Conservation (phyloP, 208 protist genomes). For the Leishmania aethiopica region DNA sequence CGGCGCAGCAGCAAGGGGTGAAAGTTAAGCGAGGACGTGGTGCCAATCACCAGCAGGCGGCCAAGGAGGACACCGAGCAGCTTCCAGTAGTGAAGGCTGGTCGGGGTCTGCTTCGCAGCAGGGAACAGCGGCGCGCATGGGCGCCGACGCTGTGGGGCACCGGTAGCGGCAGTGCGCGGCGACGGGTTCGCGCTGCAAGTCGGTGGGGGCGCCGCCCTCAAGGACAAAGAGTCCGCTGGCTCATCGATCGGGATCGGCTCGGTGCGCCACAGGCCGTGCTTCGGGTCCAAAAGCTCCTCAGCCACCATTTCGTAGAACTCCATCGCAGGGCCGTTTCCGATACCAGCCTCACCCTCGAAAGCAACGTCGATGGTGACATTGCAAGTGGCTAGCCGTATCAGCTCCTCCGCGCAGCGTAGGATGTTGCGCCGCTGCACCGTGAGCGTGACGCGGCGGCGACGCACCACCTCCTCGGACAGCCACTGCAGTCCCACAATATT, state of each 20-base stretch:
- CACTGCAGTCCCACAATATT: conserved; percentile 58
- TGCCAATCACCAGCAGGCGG: conserved; percentile 59
- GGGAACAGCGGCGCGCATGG: conserved; percentile 35
- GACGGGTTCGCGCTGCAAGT: background rate
- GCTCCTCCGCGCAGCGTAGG: conserved; percentile 44
- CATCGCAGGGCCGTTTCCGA: conserved; percentile 77
- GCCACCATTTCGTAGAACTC: conserved; percentile 80
- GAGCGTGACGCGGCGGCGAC: conserved; percentile 34
- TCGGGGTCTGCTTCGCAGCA: conserved; percentile 26
- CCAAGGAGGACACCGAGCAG: conserved; percentile 69
- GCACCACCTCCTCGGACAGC: conserved; percentile 35
- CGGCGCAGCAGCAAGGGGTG: conserved; percentile 62
- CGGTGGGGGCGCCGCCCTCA: background rate
- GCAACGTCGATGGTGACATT: conserved; percentile 68
- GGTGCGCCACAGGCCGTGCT: conserved; percentile 56
- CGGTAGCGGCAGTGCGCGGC: background rate
- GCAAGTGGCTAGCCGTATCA: conserved; percentile 55
- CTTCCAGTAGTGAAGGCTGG: conserved; percentile 60
- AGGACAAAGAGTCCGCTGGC: background rate
- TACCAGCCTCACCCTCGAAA: conserved; percentile 80
- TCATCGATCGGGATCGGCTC: conserved; percentile 37
- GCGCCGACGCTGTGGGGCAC: conserved; percentile 1
- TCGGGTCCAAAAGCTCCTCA: conserved; percentile 37
- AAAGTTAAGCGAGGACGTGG: conserved; percentile 53
- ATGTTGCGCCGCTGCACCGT: conserved; percentile 48